A percentile compares a stretch with the other conserved stretches of the same genome.
These are phyloP conservation scores for Vanderwaltozyma polyspora DNA, from an alignment of 805 yeast species.

Conservation along the genomic window DNA sequence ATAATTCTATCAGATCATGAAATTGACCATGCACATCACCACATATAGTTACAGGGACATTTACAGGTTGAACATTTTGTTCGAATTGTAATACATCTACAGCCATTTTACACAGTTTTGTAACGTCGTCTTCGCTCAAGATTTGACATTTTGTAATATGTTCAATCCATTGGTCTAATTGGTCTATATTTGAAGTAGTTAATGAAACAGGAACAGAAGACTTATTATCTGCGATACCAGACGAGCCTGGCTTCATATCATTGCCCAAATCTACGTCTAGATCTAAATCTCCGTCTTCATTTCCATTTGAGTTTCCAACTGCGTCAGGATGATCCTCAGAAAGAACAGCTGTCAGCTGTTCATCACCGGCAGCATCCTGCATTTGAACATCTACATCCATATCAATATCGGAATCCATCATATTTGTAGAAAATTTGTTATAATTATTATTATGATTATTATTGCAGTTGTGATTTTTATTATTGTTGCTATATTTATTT, in stretches of 20 bases:
- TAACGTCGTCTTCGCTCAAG: constrained; percentile 68
- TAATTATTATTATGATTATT: no score
- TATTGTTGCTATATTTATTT: no score
- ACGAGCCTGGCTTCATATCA: constrained; percentile 24
- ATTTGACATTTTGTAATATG: constrained; percentile 71
- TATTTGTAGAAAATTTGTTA: neutral
- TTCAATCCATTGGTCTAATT: constrained; percentile 82
- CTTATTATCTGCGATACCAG: constrained; percentile 30
- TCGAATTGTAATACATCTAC: constrained; percentile 83
- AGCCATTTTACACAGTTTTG: constrained; percentile 77
- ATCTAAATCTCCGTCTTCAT: constrained; percentile 6
- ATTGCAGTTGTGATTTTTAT: no score
- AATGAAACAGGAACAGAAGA: constrained; percentile 31
- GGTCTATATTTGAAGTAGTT: constrained; percentile 41
- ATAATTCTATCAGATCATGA: constrained; percentile 86
- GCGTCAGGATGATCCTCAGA: no score
- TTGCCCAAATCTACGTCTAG: constrained; percentile 7
- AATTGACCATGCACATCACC: constrained; percentile 97
- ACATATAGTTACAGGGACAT: constrained; percentile 92
- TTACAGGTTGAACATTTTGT: constrained; percentile 90
- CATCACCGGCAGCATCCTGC: constrained; percentile 7
- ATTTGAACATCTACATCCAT: constrained; percentile 3
- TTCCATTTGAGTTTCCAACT: constrained; percentile 5
- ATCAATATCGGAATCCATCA: neutral
- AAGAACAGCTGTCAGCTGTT: no score